Evolutionary conservation across 1,284 basidiomycete genomes (phyloP), one percentile per base, ranked within the genome.

Genomic region (Moesziomyces globuligerus): DNA sequence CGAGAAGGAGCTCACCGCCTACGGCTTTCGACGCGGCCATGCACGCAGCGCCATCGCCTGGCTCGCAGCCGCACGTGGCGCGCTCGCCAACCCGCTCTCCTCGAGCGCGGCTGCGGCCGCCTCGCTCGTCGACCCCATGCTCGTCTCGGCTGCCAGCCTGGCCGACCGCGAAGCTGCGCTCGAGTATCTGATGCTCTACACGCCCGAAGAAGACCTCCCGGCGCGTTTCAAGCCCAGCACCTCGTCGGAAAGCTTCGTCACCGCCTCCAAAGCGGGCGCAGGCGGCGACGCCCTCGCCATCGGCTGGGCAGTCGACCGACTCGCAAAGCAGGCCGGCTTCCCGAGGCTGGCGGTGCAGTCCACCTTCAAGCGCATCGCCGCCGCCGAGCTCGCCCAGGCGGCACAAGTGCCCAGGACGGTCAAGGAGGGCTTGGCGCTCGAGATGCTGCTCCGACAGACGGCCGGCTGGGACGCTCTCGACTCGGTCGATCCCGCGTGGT

Each of bases 271-370:
- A 84, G 21, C 88, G 20, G 68, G 84, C 58, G 37, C 82, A 17
- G 87, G 87, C 29, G 87, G 89, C 57, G 76, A 81, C 13, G 62
- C 51, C 4, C 82, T 96, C 18, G 90, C 89, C 65, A 86, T 85
- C 52, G 87, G 90, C 15, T 97, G 94, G 94, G 84, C 90, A 2
- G 87, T 90, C 64, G 92, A 96, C 51, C 89, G 89, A 75, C 88
- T 92, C 3, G 86, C 90, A 53, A 93, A 92, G 78, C 88, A 91
- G 77, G 91, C 90, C 39, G 94, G 93, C 3, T 94, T 90, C 84
- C 93, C 93, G 7, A 83, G 87, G 1, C 87, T 90, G 58, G 85
- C 87, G 9, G 91, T 94, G 15, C 88, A 88, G 73, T 85, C 86
- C 25, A 86, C 85, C 51, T 84, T 87, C 28, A 62, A 60, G 20